Evolutionary conservation across 2,329 filamentous ascomycete genomes (phyloP).

Genomic region (Calonectria henricotiae): DNA sequence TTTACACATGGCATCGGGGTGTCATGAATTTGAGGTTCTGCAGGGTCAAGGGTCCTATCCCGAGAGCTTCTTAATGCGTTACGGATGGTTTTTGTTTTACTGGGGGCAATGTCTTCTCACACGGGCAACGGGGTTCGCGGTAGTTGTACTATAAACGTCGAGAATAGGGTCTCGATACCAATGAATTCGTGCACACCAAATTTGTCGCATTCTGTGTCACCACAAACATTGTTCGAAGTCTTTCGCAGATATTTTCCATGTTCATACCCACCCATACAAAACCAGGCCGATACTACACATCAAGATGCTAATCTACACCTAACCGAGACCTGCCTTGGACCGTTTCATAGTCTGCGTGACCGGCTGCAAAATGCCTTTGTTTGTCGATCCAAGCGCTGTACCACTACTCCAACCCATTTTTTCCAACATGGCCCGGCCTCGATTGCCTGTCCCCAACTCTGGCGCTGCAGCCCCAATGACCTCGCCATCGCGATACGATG

Average conservation of each 20-base stretch:
- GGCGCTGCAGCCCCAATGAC: conserved; percentile 89
- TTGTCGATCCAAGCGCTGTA: conserved; percentile 83
- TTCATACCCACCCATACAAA: background rate
- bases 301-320: conserved; percentile 32
- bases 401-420: conserved; percentile 98
- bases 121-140: conserved; percentile 81
- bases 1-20: conserved; percentile 72
- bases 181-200: conserved; percentile 76
- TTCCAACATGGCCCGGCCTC: conserved; percentile 88
- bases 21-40: conserved; percentile 71
- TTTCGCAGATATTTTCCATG: background rate
- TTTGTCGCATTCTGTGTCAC: conserved; percentile 29
- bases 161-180: conserved; percentile 74
- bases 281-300: background rate
- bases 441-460: conserved; percentile 87
- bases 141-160: conserved; percentile 79
- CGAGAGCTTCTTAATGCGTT: conserved; percentile 80
- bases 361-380: conserved; percentile 90
- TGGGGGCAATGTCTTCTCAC: conserved; percentile 79
- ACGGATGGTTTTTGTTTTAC: conserved; percentile 79
- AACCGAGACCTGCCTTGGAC: conserved; percentile 87
- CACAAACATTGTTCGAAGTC: background rate
- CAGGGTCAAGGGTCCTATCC: conserved; percentile 55
- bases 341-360: conserved; percentile 91
- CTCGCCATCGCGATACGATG: conserved; percentile 85